These are phyloP conservation scores for Starmerella vitae DNA, from an alignment of 805 yeast species.

Conservation along the genomic window DNA sequence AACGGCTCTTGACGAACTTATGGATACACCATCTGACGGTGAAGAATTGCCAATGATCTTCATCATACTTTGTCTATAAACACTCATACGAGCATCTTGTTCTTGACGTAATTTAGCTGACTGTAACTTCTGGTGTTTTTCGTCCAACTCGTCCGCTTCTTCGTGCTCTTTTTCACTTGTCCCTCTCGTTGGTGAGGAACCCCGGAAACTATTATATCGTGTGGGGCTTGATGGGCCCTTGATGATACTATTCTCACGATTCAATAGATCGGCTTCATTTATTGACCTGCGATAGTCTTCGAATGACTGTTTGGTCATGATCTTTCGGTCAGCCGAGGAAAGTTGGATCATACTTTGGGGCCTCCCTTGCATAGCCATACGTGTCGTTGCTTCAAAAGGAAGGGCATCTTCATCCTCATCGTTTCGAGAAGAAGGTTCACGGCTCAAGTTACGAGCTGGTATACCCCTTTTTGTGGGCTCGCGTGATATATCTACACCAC, in stretches of 20 bases:
- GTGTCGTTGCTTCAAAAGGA: constrained; percentile 22
- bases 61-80: constrained; percentile 32
- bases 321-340: constrained; percentile 15
- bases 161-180: neutral
- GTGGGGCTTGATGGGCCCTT: neutral
- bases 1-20: neutral
- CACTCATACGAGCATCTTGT: constrained; percentile 31
- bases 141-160: constrained; percentile 14
- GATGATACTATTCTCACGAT: constrained; percentile 13
- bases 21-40: constrained; percentile 1
- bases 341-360: constrained; percentile 10
- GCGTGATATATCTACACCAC: neutral
- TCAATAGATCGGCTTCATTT: constrained; percentile 11
- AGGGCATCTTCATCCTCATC: constrained; percentile 20
- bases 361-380: constrained; percentile 16
- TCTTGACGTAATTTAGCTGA: constrained; percentile 23
- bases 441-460: neutral
- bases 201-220: constrained; percentile 1
- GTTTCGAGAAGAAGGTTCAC: neutral
- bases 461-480: neutral
- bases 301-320: constrained; percentile 21
- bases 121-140: constrained; percentile 16
- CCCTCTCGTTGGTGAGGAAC: neutral
- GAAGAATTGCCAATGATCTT: constrained; percentile 25
- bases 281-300: constrained; percentile 21